These are phyloP conservation scores for Phlebiopsis gigantea DNA, from an alignment of 768 basidiomycete genomes.

Conservation along the genomic window DNA sequence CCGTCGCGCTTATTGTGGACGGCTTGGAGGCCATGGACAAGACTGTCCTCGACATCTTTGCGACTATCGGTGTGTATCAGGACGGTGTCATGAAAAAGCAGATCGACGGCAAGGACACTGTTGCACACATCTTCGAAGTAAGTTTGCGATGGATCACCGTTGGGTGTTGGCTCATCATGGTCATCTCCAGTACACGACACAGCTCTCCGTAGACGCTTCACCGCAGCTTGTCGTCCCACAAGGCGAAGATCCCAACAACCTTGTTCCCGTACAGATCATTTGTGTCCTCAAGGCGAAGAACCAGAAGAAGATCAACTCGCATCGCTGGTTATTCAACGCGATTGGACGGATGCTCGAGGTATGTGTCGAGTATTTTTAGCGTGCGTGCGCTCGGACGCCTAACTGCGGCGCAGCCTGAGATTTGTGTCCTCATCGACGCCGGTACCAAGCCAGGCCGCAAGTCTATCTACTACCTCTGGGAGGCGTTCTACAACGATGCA, in stretches of 20 bases:
- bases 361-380: slow-evolving; percentile 14
- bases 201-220: slow-evolving; percentile 86
- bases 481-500: slow-evolving; percentile 78
- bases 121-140: slow-evolving; percentile 91
- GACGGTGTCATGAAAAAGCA: slow-evolving; percentile 95
- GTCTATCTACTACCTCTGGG: slow-evolving; percentile 94
- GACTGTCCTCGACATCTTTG: slow-evolving; percentile 82
- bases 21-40: slow-evolving; percentile 96
- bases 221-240: slow-evolving; percentile 91
- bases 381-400: background rate
- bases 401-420: slow-evolving; percentile 62
- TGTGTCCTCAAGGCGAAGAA: slow-evolving; percentile 91
- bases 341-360: slow-evolving; percentile 79
- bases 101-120: slow-evolving; percentile 81
- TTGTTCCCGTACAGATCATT: slow-evolving; percentile 91
- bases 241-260: slow-evolving; percentile 83
- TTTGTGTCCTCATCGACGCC: slow-evolving; percentile 89
- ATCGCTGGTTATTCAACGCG: slow-evolving; percentile 95
- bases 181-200: slow-evolving; percentile 81
- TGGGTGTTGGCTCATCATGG: background rate
- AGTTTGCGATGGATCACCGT: background rate
- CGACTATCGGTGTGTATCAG: slow-evolving; percentile 90
- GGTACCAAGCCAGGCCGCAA: slow-evolving; percentile 97
- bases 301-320: slow-evolving; percentile 94
- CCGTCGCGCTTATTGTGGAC: slow-evolving; percentile 86